These are phyloP conservation scores for Tylopilus balloui DNA, from an alignment of 768 basidiomycete species.

Conservation along the genomic window DNA sequence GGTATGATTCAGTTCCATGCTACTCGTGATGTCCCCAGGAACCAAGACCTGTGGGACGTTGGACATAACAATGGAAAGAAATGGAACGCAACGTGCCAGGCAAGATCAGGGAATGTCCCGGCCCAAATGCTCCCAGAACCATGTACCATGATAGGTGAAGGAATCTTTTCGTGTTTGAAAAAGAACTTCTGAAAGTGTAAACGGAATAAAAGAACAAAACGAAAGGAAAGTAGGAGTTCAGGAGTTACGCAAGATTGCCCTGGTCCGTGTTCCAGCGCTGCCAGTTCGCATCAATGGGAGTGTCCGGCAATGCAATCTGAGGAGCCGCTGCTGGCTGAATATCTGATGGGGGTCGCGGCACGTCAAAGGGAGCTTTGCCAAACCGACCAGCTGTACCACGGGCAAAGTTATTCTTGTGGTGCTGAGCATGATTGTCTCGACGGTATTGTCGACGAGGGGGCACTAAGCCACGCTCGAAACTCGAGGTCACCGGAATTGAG, in stretches of 20 bases:
- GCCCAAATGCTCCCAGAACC: neutral
- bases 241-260: slow-evolving; percentile 3
- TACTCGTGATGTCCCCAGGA: neutral
- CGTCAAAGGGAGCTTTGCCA: slow-evolving; percentile 15
- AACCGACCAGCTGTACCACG: slow-evolving; percentile 22
- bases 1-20: neutral
- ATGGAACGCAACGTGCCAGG: neutral
- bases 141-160: neutral
- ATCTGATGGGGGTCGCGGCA: slow-evolving; percentile 18
- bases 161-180: slow-evolving; percentile 1
- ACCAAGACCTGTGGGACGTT: neutral
- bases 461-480: slow-evolving; percentile 19
- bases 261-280: slow-evolving; percentile 16
- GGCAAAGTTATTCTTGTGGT: slow-evolving; percentile 24
- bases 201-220: slow-evolving; percentile 12
- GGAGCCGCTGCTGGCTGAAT: slow-evolving; percentile 4
- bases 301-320: slow-evolving; percentile 11
- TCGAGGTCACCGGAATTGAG: slow-evolving; percentile 10
- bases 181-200: neutral
- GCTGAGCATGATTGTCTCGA: slow-evolving; percentile 27
- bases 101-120: neutral
- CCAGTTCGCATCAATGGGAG: slow-evolving; percentile 16
- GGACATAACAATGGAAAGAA: neutral
- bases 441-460: slow-evolving; percentile 32
- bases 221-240: neutral